Conservation (phyloP, 1,284 basidiomycete species). For the Malassezia psittaci region DNA sequence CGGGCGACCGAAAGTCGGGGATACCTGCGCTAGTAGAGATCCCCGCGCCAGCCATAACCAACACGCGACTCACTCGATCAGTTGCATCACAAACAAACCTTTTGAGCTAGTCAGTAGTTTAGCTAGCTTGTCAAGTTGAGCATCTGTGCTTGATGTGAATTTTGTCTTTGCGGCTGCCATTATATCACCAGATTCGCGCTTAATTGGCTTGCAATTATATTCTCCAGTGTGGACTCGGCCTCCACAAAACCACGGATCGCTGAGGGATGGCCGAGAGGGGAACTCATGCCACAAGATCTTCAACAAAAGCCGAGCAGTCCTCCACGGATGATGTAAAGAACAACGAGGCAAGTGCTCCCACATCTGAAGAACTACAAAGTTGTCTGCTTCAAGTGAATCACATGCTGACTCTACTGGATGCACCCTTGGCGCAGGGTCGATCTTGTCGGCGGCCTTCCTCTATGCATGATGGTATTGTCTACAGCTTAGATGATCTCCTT, state of each 20-base stretch:
- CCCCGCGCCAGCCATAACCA: conserved; percentile 53
- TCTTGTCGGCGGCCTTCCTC: neutral
- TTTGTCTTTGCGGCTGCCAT: neutral
- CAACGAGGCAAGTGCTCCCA: neutral
- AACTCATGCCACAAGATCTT: neutral
- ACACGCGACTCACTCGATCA: conserved; percentile 30
- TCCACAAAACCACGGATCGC: neutral
- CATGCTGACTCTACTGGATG: conserved; percentile 2
- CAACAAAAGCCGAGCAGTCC: neutral
- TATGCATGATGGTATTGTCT: conserved; percentile 10
- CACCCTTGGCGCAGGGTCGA: neutral
- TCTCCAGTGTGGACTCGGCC: neutral
- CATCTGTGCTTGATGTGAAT: neutral
- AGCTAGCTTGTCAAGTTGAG: neutral
- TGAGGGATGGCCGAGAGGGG: conserved; percentile 1
- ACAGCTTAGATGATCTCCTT: conserved; percentile 10
- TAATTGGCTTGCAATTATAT: no score
- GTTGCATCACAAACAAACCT: neutral
- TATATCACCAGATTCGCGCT: neutral
- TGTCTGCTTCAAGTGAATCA: conserved; percentile 4
- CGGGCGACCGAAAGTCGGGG: conserved; percentile 51
- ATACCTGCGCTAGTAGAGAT: conserved; percentile 53
- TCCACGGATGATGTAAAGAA: neutral
- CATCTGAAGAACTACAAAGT: neutral
- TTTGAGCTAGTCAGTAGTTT: neutral